phyloP scores from a whole-genome alignment of 768 basidiomycete species.

The Phlebiopsis flavidoalba region DNA sequence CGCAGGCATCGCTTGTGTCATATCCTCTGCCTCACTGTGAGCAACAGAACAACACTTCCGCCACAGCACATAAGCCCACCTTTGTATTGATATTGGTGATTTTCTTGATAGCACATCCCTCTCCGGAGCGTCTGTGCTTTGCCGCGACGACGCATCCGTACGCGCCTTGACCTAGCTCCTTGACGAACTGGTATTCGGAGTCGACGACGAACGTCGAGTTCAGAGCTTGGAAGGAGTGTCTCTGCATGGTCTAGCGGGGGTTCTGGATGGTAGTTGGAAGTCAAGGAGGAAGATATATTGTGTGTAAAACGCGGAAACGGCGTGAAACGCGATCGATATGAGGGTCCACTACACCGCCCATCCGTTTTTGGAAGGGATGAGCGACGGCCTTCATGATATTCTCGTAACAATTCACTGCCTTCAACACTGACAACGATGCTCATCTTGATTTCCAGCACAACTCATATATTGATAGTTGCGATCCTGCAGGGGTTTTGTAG shows the following conservation, averaged over 20 bases:
- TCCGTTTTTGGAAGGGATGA: constrained; percentile 6
- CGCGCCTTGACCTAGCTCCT: constrained; percentile 95
- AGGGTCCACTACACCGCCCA: constrained; percentile 2
- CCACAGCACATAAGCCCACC: constrained; percentile 32
- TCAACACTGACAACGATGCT: neutral
- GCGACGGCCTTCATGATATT: neutral
- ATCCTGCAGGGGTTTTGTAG: neutral
- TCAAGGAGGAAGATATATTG: neutral
- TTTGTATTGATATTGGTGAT: constrained; percentile 93
- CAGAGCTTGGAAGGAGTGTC: constrained; percentile 77
- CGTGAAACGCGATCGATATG: constrained; percentile 13
- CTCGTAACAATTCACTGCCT: neutral
- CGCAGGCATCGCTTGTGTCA: constrained; percentile 92
- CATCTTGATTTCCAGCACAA: neutral
- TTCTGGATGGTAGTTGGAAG: neutral
- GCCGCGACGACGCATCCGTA: constrained; percentile 92
- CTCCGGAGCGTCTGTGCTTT: constrained; percentile 74
- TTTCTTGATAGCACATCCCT: constrained; percentile 94
- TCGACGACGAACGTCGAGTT: constrained; percentile 88
- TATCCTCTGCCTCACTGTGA: constrained; percentile 56
- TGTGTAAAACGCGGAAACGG: constrained; percentile 3
- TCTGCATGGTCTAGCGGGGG: constrained; percentile 40
- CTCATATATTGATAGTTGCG: neutral
- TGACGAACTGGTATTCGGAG: constrained; percentile 87
- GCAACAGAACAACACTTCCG: neutral